Evolutionary conservation across 352 stramenopile genomes (phyloP), one percentile per base, ranked within the genome.

Genomic region (Globisporangium acanthophoron): DNA sequence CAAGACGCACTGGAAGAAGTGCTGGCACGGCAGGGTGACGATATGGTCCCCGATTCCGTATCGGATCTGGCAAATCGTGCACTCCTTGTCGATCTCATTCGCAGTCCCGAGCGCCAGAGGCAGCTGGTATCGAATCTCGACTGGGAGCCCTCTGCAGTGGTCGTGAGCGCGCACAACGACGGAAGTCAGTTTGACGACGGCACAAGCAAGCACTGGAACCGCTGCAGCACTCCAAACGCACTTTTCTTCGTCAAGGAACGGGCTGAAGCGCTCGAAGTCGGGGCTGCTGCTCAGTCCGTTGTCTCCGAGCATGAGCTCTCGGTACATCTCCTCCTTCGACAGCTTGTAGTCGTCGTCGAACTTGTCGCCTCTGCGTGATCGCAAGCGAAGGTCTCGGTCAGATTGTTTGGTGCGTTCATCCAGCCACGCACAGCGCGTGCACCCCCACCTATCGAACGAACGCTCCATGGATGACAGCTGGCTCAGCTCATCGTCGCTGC

Each of bases 11-110:
- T 94, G 85, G 70, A 94, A 94, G 54, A 92, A 94, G 49, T 94
- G 85, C 50, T 94, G 76, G 35, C 85, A 94, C 3, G 82, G 80
- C 21, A 94, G 63, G 41, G 82, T 92, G 31, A 89, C 79, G 47
- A 94, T 92, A 52, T 92, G 80, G 58, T 92, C 84, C 3, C 85
- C 82, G 52, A 94, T 92, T 21, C 78, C 82, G 64, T 94, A 94
- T 21, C 70, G 66, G 58, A 88, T 69, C 63, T 94, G 84, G 53
- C 85, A 94, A 67, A 94, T 94, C 37, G 85, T 82, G 69, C 85
- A 94, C 47, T 94, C 80, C 50, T 90, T 94, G 59, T 83, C 80
- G 29, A 71, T 92, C 62, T 94, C 85, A 43, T 91, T 91, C 33
- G 71, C 80, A 54, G 85, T 94, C 0, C 85, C 82, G 27, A 87